Conservation (phyloP, 352 stramenopile species). For the Phytophthora rubi region DNA sequence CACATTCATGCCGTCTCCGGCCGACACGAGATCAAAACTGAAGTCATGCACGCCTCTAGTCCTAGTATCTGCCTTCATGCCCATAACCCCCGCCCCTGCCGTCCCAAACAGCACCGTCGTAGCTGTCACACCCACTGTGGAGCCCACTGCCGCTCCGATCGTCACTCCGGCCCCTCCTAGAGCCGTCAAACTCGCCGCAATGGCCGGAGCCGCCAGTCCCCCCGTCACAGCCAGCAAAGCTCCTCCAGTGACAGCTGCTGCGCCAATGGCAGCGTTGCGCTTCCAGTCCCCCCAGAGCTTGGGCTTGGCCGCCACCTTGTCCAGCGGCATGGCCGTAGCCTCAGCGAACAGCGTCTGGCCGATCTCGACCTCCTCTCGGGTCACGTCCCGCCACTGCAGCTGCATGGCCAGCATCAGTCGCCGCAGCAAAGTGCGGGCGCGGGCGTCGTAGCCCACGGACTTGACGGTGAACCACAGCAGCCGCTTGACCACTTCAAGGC, state of each 20-base stretch:
- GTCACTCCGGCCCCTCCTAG: conserved; percentile 68
- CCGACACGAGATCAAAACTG: conserved; percentile 80
- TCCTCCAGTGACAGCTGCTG: conserved; percentile 70
- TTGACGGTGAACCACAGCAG: conserved; percentile 86
- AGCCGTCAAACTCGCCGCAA: conserved; percentile 63
- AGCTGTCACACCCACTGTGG: conserved; percentile 62
- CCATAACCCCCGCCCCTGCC: conserved; percentile 75
- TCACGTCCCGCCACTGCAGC: conserved; percentile 69
- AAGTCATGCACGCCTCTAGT: conserved; percentile 84
- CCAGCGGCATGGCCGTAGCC: conserved; percentile 72
- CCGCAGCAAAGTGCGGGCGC: conserved; percentile 63
- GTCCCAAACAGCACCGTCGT: conserved; percentile 86
- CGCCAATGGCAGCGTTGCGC: conserved; percentile 75
- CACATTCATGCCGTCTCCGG: conserved; percentile 86
- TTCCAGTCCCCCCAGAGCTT: conserved; percentile 79
- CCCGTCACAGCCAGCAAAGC: conserved; percentile 79
- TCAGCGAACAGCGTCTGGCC: conserved; percentile 76
- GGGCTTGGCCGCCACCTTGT: conserved; percentile 61
- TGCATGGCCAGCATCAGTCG: conserved; percentile 54
- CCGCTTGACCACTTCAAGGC: conserved; percentile 64
- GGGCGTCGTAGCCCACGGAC: conserved; percentile 77
- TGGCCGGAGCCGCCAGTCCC: conserved; percentile 63
- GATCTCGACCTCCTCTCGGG: conserved; percentile 69
- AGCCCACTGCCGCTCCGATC: conserved; percentile 67
- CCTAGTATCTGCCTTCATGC: conserved; percentile 80